Evolutionary conservation across 805 yeast species (phyloP), one percentile per base, ranked within the genome.

Genomic region (Debaryomyces prosopidis): DNA sequence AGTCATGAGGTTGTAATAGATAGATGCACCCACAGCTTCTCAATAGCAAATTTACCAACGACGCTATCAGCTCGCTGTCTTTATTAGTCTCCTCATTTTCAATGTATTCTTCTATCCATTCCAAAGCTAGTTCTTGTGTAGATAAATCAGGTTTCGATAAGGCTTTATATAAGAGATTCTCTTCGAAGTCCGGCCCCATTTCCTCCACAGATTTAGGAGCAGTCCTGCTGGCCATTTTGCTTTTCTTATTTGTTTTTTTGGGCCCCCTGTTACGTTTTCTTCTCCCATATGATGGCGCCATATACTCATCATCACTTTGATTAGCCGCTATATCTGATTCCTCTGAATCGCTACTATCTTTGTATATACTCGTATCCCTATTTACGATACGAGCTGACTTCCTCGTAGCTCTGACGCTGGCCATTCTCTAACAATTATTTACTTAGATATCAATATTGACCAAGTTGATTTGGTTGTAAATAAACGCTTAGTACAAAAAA

Each of bases 1-100:
- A 82, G 60, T 90, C 97, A 61, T 91, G 96, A 20, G 81, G 79
- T 47, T 83, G 84, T 8, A 88, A 78, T 19, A 77, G 79, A 1
- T 81, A 72, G 16, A 80, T 73, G 40, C 90, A 84, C 0, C 96
- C 96, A 59, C 88, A 81, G 40, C 83, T 71, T 47, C 90, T 72
- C 34, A 91, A 66, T 1, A 88, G 53, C 40, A 89, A 71, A 61
- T 91, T 90, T 36, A 90, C 66, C 41, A 90, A 64, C 31, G 79
- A 80, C 36, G 81, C 77, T 42, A 87, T 63, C 2, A 90, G 83
- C 11, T 59, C 59, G 44, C 71, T 69, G 45, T 71, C 68, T 2
- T 52, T 40, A 23, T 45, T 47, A 6, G 39, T 44, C 23, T 44
- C 43, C 10, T 36, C 40, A 38, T 65, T 66, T 15, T 63, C 60